Evolutionary conservation across 345 rosid species (phyloP), one percentile per base, ranked within the genome.

Genomic region (Odontarrhena argentea): DNA sequence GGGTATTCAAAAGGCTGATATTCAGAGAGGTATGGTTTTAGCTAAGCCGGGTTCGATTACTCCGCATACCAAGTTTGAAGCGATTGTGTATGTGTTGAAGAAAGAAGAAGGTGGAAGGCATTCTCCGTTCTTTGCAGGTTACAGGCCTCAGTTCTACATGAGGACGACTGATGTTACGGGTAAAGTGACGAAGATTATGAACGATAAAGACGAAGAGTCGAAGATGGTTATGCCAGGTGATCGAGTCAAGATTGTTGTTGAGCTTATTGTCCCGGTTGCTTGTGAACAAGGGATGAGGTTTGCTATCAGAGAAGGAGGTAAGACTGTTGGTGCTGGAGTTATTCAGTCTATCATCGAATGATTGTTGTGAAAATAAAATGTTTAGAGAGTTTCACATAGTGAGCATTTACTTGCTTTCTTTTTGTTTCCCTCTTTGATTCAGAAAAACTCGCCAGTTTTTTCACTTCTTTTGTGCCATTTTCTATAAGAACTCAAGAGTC

Each of bases 171-270:
- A 89, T 79, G 96, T 91, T n/a, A 91, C 96, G 0, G 98, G 98
- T 36, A 87, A 63, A 68, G 96, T 91, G 67, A 38, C 91, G 0
- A 63, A 81, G 18, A 85, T 94, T 56, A 87, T 87, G 96, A 91
- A 87, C 9, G 97, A 89, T 45, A 86, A 86, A 76, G 96, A 86
- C 22, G 99, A 91, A 78, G 96, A 91, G 73, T 89, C 96, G 14
- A 95, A 87, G 82, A 89, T 95, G 97, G 96, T 95, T 74, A 88
- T 95, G 97, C 97, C 99, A 0, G 96, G 94, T 46, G 99, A 95
- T 70, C 82, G 88, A 49, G 96, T 95, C 9, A 91, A 87, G 87
- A 87, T 89, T 79, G 81, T 85, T 37, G 93, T 95, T 32, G 97
- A 91, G 78, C 96, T 95, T 44, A 87, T 87, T 62, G 70, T 88